Percentiles rank a stretch among this genome's conserved stretches.
phyloP scores from a whole-genome alignment of 1,139 yeast genomes.

The Yamadazyma triangularis region DNA sequence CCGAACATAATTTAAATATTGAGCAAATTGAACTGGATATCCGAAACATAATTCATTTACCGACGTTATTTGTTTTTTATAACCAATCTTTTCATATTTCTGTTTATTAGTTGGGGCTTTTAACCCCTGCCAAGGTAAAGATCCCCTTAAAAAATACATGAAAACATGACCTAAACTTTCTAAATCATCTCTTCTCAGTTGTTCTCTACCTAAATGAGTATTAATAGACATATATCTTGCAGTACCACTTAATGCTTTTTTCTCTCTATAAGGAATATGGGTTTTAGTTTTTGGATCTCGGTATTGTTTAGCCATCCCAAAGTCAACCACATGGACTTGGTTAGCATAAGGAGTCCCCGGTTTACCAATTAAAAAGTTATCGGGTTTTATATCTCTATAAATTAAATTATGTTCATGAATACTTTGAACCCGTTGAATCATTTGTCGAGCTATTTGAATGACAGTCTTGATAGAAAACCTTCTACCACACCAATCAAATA shows the following conservation, averaged over 20 bases:
- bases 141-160: conserved; percentile 59
- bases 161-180: conserved; percentile 64
- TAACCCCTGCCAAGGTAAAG: conserved; percentile 52
- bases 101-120: conserved; percentile 80
- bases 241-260: conserved; percentile 60
- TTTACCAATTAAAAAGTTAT: conserved; percentile 67
- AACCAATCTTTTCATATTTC: conserved; percentile 78
- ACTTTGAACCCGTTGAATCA: conserved; percentile 63
- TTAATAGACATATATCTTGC: conserved; percentile 65
- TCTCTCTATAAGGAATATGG: conserved; percentile 61
- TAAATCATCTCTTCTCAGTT: conserved; percentile 59
- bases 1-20: conserved; percentile 68
- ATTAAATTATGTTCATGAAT: conserved; percentile 68
- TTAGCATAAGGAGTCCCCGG: conserved; percentile 64
- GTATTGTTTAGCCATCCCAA: conserved; percentile 68
- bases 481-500: conserved; percentile 80
- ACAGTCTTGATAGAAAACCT: conserved; percentile 66
- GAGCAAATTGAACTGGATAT: conserved; percentile 73
- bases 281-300: conserved; percentile 56
- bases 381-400: conserved; percentile 75
- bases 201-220: conserved; percentile 63
- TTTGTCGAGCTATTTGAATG: conserved; percentile 69
- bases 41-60: conserved; percentile 66
- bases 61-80: conserved; percentile 69
- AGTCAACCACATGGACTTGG: conserved; percentile 43